A percentile compares a stretch with the other conserved stretches of the same genome.
Evolutionary conservation across 1,139 yeast genomes (phyloP).

Genomic region (Geotrichum siamense): DNA sequence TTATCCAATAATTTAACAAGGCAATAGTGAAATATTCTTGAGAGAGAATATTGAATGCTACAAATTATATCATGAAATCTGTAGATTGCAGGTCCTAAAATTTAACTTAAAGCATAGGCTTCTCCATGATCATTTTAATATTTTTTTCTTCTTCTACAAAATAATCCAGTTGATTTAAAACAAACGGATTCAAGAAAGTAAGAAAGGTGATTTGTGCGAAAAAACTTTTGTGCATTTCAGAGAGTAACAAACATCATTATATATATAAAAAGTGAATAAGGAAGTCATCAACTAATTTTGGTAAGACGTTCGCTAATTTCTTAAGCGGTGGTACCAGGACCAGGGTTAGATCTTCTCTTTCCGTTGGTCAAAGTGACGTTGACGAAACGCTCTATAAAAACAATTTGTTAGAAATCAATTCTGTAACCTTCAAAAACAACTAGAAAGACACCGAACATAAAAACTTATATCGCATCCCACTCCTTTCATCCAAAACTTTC

Average conservation of each 20-base stretch:
- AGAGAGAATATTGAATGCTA: no score
- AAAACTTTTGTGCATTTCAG: background rate
- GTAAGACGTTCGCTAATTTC: constrained; percentile 7
- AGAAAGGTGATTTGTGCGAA: background rate
- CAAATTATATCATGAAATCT: no score
- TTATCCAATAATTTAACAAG: no score
- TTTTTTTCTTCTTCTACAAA: no score
- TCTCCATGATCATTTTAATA: no score
- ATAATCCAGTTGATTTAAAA: no score
- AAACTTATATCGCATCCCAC: no score
- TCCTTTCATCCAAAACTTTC: no score
- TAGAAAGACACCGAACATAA: background rate
- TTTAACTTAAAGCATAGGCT: no score
- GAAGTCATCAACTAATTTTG: background rate
- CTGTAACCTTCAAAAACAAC: background rate
- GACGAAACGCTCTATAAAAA: constrained; percentile 60
- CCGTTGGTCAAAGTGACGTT: constrained; percentile 97
- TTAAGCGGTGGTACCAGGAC: constrained; percentile 44
- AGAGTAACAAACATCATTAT: constrained; percentile 5
- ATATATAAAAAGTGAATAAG: constrained; percentile 3
- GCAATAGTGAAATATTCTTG: no score
- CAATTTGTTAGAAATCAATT: background rate
- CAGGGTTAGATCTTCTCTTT: constrained; percentile 98
- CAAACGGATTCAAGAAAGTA: no score
- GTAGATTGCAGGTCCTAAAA: no score